Evolutionary conservation across 352 stramenopile genomes (phyloP), one percentile per base, ranked within the genome.

Genomic region (Pythium volutum): DNA sequence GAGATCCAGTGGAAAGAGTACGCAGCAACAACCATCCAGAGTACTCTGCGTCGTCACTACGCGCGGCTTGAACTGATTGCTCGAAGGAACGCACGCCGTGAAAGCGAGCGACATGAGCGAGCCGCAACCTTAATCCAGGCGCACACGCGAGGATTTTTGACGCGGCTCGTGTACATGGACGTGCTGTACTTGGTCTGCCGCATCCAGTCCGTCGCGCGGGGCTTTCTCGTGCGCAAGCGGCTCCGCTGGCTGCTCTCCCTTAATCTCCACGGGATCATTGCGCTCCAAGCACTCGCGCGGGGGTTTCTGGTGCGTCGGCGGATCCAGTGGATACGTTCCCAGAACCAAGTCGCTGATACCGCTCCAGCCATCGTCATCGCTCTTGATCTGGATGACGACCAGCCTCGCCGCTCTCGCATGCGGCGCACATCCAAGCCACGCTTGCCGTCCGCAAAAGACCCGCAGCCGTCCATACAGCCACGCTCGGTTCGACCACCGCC

Each of bases 101-200:
- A 70, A 42, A 55, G 67, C 14, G 42, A 58, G 22, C 43, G 36
- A 18, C 55, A 43, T 8, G 20, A 87, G 12, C 55, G 45, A 22
- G 75, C 80, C 26, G 79, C 81, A 0, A 67, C 71, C 0, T 16
- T 73, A 3, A 87, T 95, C 27, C 85, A 95, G 59, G 60, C 71
- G 31, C 81, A 77, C 26, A 64, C 56, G 5, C 77, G 78, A 9
- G 66, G 64, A 15, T 87, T 81, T 43, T 72, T 91, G 56, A 89
- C 81, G 11, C 75, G 83, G 9, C 65, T 89, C n/a, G 89, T 90
- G 39, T 95, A 90, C 53, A 67, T 91, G 34, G 81, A 93, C 50
- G 77, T 93, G 10, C 63, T 92, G n/a, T 89, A 89, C 53, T 66
- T 89, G 41, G 77, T 93, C 41, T 83, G 76, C n/a, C 81, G 84